Base-by-base conservation (phyloP, 371 early-diverging fungal genomes). In the Zopfochytrium polystomum region DNA sequence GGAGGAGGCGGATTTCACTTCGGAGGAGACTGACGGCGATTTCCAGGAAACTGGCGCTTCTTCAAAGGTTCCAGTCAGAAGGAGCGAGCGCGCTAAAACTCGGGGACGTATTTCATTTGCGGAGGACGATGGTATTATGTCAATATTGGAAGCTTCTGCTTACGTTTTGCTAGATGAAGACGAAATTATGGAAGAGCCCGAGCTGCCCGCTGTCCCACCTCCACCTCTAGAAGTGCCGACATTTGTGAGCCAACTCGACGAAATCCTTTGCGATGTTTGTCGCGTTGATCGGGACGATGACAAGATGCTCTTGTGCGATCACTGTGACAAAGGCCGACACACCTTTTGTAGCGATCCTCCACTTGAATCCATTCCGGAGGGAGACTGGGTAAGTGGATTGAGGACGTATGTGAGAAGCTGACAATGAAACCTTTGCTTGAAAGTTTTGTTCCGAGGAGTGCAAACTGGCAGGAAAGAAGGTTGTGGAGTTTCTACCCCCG, bases 291-390 rank as follows among this genome's bases (percentile, higher is more conserved):
- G 80, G 47, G 72, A 80, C 46, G 84, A 81, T 56, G 79, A 80
- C 2, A 63, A 70, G 25, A 67, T 84, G 59, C 61, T 84, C 18
- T 63, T 84, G 15, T 84, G 84, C 49, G 81, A 81, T 54, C 69
- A 70, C 56, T 84, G 84, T 53, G 80, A 84, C 67, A 67, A 66
- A 7, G 77, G 79, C 30, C 65, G 71, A 7, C 84, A 84, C 60
- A 68, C 74, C 26, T 74, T 76, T 38, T 84, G 84, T 61, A 67
- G 73, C 1, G 62, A 71, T 1, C 84, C 84, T 15, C 66, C 72
- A 45, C 70, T 84, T 18, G 62, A 72, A 52, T 68, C 53, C 42
- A 53, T 69, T 29, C 73, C 70, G 15, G 65, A 73, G 3, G 73
- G 63, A n/a, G 63, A 65, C 33, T 73, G 63, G 68, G 63, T 68